Evolutionary conservation across 1,284 basidiomycete species (phyloP), one percentile per base, ranked within the genome.

Genomic region (Farysia itapuensis): DNA sequence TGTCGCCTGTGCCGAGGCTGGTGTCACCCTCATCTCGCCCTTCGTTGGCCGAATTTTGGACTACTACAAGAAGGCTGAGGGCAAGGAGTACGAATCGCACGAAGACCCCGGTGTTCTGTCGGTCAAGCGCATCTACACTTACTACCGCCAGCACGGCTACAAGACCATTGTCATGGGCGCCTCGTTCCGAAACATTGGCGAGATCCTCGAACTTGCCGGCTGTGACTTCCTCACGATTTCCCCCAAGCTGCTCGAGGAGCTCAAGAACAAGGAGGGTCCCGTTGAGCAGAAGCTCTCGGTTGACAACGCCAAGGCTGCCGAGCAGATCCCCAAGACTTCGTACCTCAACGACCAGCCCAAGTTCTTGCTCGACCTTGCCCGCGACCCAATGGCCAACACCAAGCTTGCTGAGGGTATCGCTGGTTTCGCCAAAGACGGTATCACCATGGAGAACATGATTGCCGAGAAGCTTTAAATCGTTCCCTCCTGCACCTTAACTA

Each of bases 91-190:
- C 67, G 42, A 54, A n/a, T 48, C 63, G 35, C 57, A 61, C 39
- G 84, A 86, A 40, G 94, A 98, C 82, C 94, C 94, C n/a, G 94
- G 94, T 83, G 94, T 99, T 66, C 79, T 85, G 78, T 94, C 90
- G 30, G 94, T 99, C 58, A 86, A 89, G 82, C 87, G 84, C 80
- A 98, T 97, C 82, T 98, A 88, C 86, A 50, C 47, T 32, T 97
- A 97, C 83, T 98, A 97, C 86, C 98, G 98, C 84, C 91, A 95
- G 79, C 84, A 98, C 81, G 84, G 85, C 63, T 97, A 97, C 85
- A 91, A 93, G 77, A 99, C 94, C 69, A 97, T 97, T 79, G 93
- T 98, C 79, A 98, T 98, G 94, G 94, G 94, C 78, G 94, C 94
- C 58, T 95, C 91, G 43, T 98, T 98, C 92, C 64, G 60, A 33